Base-by-base conservation (phyloP, 192 early-diverging fungal genomes). In the Jimgerdemannia flammicorona region DNA sequence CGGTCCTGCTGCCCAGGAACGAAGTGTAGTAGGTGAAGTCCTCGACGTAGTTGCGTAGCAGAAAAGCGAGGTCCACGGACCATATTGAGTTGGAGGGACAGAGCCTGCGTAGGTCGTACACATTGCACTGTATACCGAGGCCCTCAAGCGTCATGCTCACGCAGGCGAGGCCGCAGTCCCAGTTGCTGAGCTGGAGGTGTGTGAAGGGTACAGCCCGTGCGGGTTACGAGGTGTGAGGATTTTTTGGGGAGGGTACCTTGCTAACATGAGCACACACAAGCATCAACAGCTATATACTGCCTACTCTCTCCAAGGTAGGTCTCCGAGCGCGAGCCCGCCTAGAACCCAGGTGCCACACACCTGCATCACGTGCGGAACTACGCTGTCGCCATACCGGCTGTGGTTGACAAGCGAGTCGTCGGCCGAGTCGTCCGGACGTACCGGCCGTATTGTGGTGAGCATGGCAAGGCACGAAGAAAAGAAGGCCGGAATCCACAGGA, bases 11-110 rank as follows among this genome's bases (percentile, higher is more conserved):
- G 40, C 96, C 96, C 6, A 93, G 86, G 77, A 90, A 94, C 66
- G 90, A 90, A 7, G 96, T 97, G 80, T 97, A 97, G 77, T 94
- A 95, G 2, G 95, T 96, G 80, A 97, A 97, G 84, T 97, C 95
- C 4, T 88, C 84, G 67, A 91, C 83, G 80, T 88, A 93, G 54
- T 88, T 85, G 69, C 87, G 82, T 42, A 97, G 81, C 19, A 96
- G 72, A 72, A 92, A 94, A 1, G 90, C 95, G 71, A 97, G 80
- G 81, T 97, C 94, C 63, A 97, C 95, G 7, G 96, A 95, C 96
- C 96, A 97, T 2, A 95, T 82, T 3, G 91, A 92, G n/a, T 89
- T 84, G 40, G 83, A 81, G 43, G 84, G 75, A 41, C 85, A 89
- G 64, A 91, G 87, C 41, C 83, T 72, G 8, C 81, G 75, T 41